Evolutionary conservation across 345 rosid genomes (phyloP), one percentile per base, ranked within the genome.

Genomic region (Geranium brycei): DNA sequence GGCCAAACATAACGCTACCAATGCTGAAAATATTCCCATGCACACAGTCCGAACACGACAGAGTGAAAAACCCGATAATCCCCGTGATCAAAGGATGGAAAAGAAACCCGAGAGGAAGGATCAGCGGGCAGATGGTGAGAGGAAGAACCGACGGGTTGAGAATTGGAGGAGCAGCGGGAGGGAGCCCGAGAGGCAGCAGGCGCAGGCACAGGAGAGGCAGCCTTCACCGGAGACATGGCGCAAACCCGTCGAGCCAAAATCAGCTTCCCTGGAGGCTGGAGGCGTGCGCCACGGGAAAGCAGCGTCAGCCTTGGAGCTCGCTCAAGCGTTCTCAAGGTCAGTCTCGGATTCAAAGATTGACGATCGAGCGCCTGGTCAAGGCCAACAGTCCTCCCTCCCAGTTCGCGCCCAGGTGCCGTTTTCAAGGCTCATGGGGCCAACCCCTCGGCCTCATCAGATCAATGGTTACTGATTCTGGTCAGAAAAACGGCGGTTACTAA

Each of bases 171-270:
- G 72, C 64, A 72, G 64, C 51, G 69, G 68, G 30, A 68, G 58
- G 61, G 83, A 73, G 67, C 69, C 69, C 61, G 82, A 35, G 10
- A 4, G 10, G 10, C 41, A 35, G 10, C 41, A 35, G 28, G 28
- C 2, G 28, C 28, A 23, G 28, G 28, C 28, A 35, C 41, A 35
- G 41, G 79, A 78, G 64, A 84, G 95, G 68, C 79, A 75, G 65
- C 85, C 85, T 64, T 90, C 97, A 60, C 97, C 92, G 6, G 92
- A 90, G 72, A 79, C 87, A 31, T 90, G 97, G 92, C 82, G 90
- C 65, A 87, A 85, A 64, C 83, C 83, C 5, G 78, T 74, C 7
- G 86, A 74, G 68, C 41, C 5, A 7, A 90, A 82, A 73, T 85
- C 82, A 0, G 71, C 76, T 57, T 77, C 87, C 61, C 75, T 78